Base-by-base conservation (phyloP, 208 protist genomes). In the Phytomonas francai region DNA sequence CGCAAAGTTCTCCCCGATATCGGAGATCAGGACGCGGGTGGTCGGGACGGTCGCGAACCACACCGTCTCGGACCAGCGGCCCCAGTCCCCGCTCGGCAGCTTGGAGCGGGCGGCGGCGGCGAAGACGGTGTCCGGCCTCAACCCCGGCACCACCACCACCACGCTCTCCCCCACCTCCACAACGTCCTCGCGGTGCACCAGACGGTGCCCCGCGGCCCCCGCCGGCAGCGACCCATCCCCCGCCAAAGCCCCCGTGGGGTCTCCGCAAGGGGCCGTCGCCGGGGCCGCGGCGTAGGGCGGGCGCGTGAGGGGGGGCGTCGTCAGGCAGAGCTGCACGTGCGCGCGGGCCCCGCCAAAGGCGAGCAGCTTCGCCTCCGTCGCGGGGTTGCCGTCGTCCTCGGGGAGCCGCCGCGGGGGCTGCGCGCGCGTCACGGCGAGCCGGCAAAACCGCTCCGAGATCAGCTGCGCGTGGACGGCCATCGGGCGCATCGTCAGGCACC, bases 401-500 rank as follows among this genome's bases (percentile, higher is more conserved):
- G 89, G 88, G 29, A 93, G 71, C 51, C 91, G 87, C 28, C 84
- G 83, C 69, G 85, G 83, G 74, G 92, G 89, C 19, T 70, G 70
- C 11, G 87, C 81, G 9, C 86, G 84, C n/a, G 56, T 60, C 67
- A 94, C 85, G 54, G 76, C 68, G 54, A 96, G 81, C 57, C 78
- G 78, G 70, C 88, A 93, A 72, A 93, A 93, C 73, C 93, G 87
- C 74, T 97, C 89, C 6, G 88, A 91, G 70, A 97, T 97, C 58
- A 95, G 76, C 81, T 90, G 81, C 2, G 87, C 83, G 65, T 93
- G 74, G 59, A 97, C 82, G 63, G 85, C 72, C 73, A 97, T 80
- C n/a, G 79, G 84, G 68, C 84, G 81, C 89, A 97, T 94, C 57
- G 92, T 96, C 51, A 96, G 80, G 68, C 87, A 95, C 87, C 89